Conservation (phyloP, 2,329 filamentous ascomycete species). For the Peltaster fructicola region DNA sequence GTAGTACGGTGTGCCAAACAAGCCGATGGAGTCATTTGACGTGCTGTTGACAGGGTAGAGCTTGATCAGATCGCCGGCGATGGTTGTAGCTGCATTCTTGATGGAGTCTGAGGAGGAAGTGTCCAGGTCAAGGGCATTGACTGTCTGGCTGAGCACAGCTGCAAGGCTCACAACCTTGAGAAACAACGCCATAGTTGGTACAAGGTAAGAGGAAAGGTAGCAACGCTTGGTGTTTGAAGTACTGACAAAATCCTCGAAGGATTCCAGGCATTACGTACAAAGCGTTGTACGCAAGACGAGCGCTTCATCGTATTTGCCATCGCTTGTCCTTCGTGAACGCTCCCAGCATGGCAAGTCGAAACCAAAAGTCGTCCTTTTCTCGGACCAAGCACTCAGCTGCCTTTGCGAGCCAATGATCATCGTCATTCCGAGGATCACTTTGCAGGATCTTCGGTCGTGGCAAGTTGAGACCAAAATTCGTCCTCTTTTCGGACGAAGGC, state of each 20-base stretch:
- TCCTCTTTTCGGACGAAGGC: no score
- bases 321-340: conserved; percentile 1
- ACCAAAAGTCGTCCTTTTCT: no score
- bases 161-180: conserved; percentile 1
- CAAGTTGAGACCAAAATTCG: no score
- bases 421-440: no score
- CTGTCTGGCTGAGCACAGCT: conserved; percentile 3
- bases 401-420: no score
- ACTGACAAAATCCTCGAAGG: no score
- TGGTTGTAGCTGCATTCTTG: conserved; percentile 13
- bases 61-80: conserved; percentile 18
- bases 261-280: no score
- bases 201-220: conserved; percentile 2
- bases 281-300: no score
- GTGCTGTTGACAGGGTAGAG: conserved; percentile 20
- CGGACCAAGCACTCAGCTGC: no score
- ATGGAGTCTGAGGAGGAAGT: conserved; percentile 15
- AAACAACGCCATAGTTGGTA: conserved; percentile 1
- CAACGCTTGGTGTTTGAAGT: conserved; percentile 5
- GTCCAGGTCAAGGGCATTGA: conserved; percentile 8
- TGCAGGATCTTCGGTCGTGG: no score
- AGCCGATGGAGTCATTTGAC: conserved; percentile 18
- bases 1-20: conserved; percentile 26
- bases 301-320: no score
- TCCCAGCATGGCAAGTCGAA: no score